Percentiles rank a stretch among this genome's conserved stretches.
Conservation (phyloP, 805 yeast species). For the Cyberlindnera misumaiensis region DNA sequence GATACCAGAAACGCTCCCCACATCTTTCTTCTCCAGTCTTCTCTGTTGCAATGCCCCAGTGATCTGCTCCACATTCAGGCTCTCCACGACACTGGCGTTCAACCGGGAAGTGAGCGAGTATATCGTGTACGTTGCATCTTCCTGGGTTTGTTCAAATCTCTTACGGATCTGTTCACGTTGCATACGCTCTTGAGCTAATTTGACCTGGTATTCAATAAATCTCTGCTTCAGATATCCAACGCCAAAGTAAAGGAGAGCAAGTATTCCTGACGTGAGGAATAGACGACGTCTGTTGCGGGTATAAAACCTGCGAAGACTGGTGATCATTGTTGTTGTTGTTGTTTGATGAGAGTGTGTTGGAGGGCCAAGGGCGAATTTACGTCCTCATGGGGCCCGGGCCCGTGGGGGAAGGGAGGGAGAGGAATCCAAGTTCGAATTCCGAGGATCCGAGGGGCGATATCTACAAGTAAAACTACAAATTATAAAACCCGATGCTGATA, state of each 20-base stretch:
- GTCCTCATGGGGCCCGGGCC: too few species aligned
- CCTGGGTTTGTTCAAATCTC: constrained; percentile 86
- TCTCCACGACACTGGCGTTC: constrained; percentile 52
- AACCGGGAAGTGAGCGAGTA: constrained; percentile 77
- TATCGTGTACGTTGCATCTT: constrained; percentile 80
- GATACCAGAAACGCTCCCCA: constrained; percentile 3
- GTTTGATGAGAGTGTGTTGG: too few species aligned
- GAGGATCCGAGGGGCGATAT: not conserved
- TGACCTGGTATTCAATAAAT: constrained; percentile 42
- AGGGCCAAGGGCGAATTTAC: not conserved
- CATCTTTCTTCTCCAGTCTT: constrained; percentile 32
- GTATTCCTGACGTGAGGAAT: constrained; percentile 26
- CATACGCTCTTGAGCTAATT: constrained; percentile 48
- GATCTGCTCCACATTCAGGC: constrained; percentile 64
- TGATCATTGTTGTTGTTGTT: constrained; percentile 14
- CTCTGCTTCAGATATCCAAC: constrained; percentile 37
- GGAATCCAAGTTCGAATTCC: too few species aligned
- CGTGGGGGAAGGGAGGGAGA: too few species aligned
- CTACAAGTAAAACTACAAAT: too few species aligned
- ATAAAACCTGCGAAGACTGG: constrained; percentile 24
- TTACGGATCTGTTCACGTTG: constrained; percentile 67
- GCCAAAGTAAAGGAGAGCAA: constrained; percentile 38
- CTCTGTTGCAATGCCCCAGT: constrained; percentile 63
- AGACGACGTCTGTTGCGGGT: constrained; percentile 40
- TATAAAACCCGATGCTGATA: too few species aligned